A percentile compares a stretch with the other conserved stretches of the same genome.
These are phyloP conservation scores for Tinospora cordifolia DNA, from an alignment of 164 flowering plant genomes.

Conservation along the genomic window DNA sequence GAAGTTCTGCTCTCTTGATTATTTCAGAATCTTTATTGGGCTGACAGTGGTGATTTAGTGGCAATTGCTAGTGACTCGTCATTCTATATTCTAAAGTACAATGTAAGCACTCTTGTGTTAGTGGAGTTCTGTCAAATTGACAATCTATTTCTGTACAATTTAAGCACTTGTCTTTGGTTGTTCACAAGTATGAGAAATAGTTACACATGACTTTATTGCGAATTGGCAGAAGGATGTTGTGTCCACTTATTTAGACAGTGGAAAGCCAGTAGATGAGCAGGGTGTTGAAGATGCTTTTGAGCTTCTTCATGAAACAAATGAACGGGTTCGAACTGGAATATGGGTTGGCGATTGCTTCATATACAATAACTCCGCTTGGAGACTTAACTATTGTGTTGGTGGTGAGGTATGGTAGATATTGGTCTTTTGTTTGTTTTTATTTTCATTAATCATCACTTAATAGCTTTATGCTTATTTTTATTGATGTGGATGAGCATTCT, in stretches of 20 bases:
- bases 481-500: slow-evolving; percentile 1
- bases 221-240: slow-evolving; percentile 73
- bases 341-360: slow-evolving; percentile 99
- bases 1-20: slow-evolving; percentile 5
- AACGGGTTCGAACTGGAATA: slow-evolving; percentile 86
- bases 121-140: background rate
- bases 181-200: background rate
- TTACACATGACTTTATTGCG: background rate
- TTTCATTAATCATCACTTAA: background rate
- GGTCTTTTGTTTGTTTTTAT: background rate
- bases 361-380: slow-evolving; percentile 87
- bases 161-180: background rate
- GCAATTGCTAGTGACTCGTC: slow-evolving; percentile 89
- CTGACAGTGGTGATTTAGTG: slow-evolving; percentile 96
- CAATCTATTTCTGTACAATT: background rate
- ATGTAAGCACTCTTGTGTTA: slow-evolving; percentile 41
- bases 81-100: slow-evolving; percentile 87
- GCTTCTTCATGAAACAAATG: slow-evolving; percentile 85
- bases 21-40: slow-evolving; percentile 91
- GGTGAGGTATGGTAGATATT: slow-evolving; percentile 65
- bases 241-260: slow-evolving; percentile 74
- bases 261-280: slow-evolving; percentile 77
- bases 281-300: slow-evolving; percentile 98
- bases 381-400: slow-evolving; percentile 97
- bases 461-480: background rate